Evolutionary conservation across 1,284 basidiomycete species (phyloP).

Genomic region (Rhodotorula sp.): DNA sequence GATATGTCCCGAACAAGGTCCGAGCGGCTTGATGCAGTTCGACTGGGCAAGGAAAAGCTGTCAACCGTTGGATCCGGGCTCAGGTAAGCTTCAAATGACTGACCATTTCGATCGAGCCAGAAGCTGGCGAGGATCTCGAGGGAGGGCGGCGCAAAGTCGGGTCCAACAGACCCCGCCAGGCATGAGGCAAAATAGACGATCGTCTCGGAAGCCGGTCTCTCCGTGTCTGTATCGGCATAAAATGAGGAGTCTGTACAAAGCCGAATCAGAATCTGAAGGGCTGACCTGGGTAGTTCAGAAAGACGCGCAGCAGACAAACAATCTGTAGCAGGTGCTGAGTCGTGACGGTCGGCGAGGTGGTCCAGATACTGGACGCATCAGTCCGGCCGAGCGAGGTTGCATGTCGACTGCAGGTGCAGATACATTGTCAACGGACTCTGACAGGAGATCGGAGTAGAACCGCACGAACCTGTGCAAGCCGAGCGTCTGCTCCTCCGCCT

Average conservation of each 20-base stretch:
- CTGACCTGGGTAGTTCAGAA: conserved; percentile 68
- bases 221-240: conserved; percentile 55
- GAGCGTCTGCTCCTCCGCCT: neutral
- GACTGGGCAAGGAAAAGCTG: conserved; percentile 47
- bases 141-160: conserved; percentile 63
- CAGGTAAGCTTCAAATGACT: conserved; percentile 40
- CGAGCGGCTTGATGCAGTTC: conserved; percentile 73
- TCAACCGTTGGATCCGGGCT: neutral
- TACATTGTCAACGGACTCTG: too few species aligned
- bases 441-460: conserved; percentile 31
- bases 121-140: conserved; percentile 67
- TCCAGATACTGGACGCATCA: conserved; percentile 38
- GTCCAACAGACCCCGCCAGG: conserved; percentile 61
- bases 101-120: conserved; percentile 72
- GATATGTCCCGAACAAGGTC: conserved; percentile 68
- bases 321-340: conserved; percentile 68
- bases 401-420: neutral
- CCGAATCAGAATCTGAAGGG: neutral
- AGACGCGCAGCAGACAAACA: conserved; percentile 64
- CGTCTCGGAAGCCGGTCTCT: conserved; percentile 65
- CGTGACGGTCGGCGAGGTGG: conserved; percentile 65
- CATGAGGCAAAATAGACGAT: conserved; percentile 73
- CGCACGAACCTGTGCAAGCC: conserved; percentile 48
- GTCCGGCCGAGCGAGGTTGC: neutral
- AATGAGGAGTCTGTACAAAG: conserved; percentile 3